Evolutionary conservation across 2,329 filamentous ascomycete genomes (phyloP).

Genomic region (Pseudocercospora fijiensis): DNA sequence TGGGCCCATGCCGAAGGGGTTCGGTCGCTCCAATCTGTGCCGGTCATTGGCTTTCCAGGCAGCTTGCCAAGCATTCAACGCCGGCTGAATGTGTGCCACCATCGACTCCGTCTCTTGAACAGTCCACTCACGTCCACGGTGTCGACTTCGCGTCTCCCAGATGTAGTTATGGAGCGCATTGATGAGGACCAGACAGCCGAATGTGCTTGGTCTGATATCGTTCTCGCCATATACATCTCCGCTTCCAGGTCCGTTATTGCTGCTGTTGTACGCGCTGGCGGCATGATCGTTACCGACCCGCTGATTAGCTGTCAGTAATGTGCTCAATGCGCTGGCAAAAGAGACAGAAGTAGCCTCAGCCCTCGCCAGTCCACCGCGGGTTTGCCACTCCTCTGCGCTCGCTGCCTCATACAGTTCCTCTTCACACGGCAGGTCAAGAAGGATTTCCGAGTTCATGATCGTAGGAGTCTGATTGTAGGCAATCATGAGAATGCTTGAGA

Average conservation of each 20-base stretch:
- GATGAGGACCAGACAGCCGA: conserved; percentile 87
- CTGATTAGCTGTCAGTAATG: conserved; percentile 75
- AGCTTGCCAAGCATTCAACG: conserved; percentile 88
- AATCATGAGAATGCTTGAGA: conserved; percentile 86
- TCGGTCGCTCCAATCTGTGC: conserved; percentile 80
- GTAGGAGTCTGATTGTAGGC: conserved; percentile 91
- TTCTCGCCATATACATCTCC: conserved; percentile 42
- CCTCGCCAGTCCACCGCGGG: conserved; percentile 68
- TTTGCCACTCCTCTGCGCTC: conserved; percentile 75
- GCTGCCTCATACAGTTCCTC: conserved; percentile 88
- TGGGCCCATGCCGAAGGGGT: conserved; percentile 76
- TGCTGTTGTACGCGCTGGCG: conserved; percentile 29
- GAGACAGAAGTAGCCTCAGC: conserved; percentile 70
- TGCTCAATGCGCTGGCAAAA: conserved; percentile 79
- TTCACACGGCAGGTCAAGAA: conserved; percentile 84
- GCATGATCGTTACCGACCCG: conserved; percentile 41
- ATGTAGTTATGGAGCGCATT: conserved; percentile 97
- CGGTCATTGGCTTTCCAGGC: conserved; percentile 86
- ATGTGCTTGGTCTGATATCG: conserved; percentile 79
- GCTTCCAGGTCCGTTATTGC: conserved; percentile 22
- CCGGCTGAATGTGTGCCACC: conserved; percentile 92
- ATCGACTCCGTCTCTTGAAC: conserved; percentile 90
- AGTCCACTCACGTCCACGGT: conserved; percentile 86
- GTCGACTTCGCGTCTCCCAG: conserved; percentile 91
- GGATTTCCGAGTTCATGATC: conserved; percentile 90